A percentile compares a stretch with the other conserved stretches of the same genome.
phyloP scores from a whole-genome alignment of 2,329 filamentous ascomycete species.

The Proliferodiscus dingleyae region DNA sequence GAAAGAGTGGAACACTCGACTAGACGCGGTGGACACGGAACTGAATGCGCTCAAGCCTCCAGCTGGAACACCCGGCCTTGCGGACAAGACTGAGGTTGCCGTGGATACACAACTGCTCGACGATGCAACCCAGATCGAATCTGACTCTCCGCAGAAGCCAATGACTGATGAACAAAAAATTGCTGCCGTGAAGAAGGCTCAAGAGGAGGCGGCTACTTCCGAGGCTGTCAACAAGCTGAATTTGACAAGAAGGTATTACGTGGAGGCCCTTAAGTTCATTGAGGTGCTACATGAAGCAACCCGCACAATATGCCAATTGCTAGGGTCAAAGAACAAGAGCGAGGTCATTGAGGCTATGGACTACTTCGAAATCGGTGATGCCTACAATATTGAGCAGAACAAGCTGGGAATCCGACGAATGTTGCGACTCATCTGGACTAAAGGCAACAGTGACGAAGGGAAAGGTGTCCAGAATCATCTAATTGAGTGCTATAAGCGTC shows the following conservation, averaged over 20 bases:
- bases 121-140: conserved; percentile 76
- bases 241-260: conserved; percentile 82
- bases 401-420: conserved; percentile 90
- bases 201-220: conserved; percentile 81
- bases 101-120: conserved; percentile 77
- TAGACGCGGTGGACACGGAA: conserved; percentile 79
- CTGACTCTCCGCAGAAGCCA: conserved; percentile 59
- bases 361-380: conserved; percentile 92
- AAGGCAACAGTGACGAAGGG: conserved; percentile 97
- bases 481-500: conserved; percentile 90
- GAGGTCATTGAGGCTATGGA: conserved; percentile 99
- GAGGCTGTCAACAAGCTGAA: conserved; percentile 86
- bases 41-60: conserved; percentile 78
- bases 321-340: conserved; percentile 94
- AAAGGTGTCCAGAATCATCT: conserved; percentile 96
- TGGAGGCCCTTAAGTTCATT: conserved; percentile 91
- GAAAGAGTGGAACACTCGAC: conserved; percentile 77
- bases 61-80: conserved; percentile 66
- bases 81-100: conserved; percentile 60
- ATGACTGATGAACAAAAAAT: conserved; percentile 78
- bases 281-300: conserved; percentile 83
- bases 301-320: conserved; percentile 73
- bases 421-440: conserved; percentile 97
- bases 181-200: conserved; percentile 70
- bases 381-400: conserved; percentile 92